Base-by-base conservation (phyloP, 179 eudicot species). In the Silene noctiflora region DNA sequence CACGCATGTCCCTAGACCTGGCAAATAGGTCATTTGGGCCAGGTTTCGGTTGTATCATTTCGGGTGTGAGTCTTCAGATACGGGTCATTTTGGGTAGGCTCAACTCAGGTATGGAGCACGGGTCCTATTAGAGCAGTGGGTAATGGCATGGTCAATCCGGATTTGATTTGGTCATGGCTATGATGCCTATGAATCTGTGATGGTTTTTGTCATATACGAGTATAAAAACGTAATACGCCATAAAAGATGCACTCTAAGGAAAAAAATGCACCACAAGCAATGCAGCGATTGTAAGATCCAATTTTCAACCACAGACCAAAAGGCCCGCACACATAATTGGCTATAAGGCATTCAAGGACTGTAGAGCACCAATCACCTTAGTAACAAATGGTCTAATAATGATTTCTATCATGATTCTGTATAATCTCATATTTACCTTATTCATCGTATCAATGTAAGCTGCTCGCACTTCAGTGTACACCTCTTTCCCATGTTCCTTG, bases 361-460 rank as follows among this genome's bases (percentile, higher is more conserved):
- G 21, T 46, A 46, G 14, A 46, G 11, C 6, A 33, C 70, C 70
- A 66, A 66, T 44, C 20, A 33, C 42, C 39, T 10, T 64, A 27
- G 39, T 64, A 4, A 46, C 53, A 46, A 46, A 46, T 46, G 14
- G 16, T 46, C 53, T 46, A 46, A 46, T 46, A 46, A 46, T 46
- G 53, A 46, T 46, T 46, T 46, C 16, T 46, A 46, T 11, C 53
- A 46, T 46, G 53, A 46, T 46, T 46, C 4, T 46, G 53, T 46
- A 46, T 46, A 12, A 46, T 46, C 53, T 46, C 53, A 46, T 13
- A 76, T 51, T 80, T 83, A 96, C 99, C 97, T 96, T 95, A 83
- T 89, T 93, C 99, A 96, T 96, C 22, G 99, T 95, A 82, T 96
- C 99, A 81, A 93, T 85, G 77, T 95, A 96, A 59, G 99, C 99